phyloP scores from a whole-genome alignment of 768 basidiomycete species.

The Boletellus ananiceps region DNA sequence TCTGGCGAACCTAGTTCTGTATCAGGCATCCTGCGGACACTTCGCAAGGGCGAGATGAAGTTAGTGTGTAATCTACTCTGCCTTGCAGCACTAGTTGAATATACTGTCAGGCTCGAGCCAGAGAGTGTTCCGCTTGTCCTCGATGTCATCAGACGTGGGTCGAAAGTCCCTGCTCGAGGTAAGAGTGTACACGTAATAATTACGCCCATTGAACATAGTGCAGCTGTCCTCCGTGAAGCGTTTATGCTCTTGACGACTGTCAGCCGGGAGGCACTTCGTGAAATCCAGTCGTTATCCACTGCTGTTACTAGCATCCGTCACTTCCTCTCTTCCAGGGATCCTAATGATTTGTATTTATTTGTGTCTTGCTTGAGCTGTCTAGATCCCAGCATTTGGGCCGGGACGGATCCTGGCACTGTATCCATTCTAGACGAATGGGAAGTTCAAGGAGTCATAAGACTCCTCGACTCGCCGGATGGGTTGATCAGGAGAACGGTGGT shows the following conservation, averaged over 20 bases:
- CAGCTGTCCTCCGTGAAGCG: slow-evolving; percentile 32
- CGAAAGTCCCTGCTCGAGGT: slow-evolving; percentile 26
- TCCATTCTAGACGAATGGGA: slow-evolving; percentile 66
- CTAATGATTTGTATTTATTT: slow-evolving; percentile 64
- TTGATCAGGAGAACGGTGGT: slow-evolving; percentile 57
- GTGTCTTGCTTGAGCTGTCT: slow-evolving; percentile 58
- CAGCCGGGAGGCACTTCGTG: slow-evolving; percentile 15
- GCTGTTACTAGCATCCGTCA: slow-evolving; percentile 48
- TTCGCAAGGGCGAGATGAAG: slow-evolving; percentile 22
- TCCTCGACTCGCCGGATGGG: slow-evolving; percentile 57
- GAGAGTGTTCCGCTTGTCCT: slow-evolving; percentile 17
- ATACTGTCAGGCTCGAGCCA: slow-evolving; percentile 19
- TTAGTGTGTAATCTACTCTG: slow-evolving; percentile 9
- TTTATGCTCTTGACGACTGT: slow-evolving; percentile 31
- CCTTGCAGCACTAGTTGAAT: neutral
- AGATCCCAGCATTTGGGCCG: slow-evolving; percentile 64
- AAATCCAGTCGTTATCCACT: slow-evolving; percentile 13
- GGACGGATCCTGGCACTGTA: slow-evolving; percentile 45
- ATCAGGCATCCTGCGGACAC: slow-evolving; percentile 19
- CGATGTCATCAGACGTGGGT: slow-evolving; percentile 24
- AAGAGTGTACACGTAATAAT: neutral
- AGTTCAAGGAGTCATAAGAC: slow-evolving; percentile 65
- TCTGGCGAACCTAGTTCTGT: slow-evolving; percentile 3
- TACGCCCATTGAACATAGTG: slow-evolving; percentile 14
- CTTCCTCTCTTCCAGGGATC: slow-evolving; percentile 52